Conservation (phyloP, 2,329 filamentous ascomycete genomes). For the Shiraia sp. region DNA sequence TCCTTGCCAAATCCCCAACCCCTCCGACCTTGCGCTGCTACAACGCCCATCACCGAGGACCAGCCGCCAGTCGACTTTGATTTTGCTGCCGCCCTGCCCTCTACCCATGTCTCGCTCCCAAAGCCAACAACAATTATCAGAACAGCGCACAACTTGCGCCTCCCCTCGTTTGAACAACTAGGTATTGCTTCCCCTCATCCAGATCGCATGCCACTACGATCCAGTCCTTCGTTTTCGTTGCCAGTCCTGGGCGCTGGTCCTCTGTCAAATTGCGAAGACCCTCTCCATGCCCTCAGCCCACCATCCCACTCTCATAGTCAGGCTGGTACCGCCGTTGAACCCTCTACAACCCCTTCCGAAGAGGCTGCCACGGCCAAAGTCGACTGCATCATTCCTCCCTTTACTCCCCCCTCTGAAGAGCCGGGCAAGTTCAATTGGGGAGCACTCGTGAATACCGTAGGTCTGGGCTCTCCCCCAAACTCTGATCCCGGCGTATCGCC, state of each 20-base stretch:
- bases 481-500: conserved; percentile 44
- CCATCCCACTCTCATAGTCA: conserved; percentile 22
- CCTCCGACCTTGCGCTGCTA: conserved; percentile 32
- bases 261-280: conserved; percentile 45
- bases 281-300: conserved; percentile 46
- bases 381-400: conserved; percentile 45
- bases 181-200: conserved; percentile 55
- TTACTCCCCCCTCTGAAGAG: conserved; percentile 51
- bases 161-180: conserved; percentile 58
- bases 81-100: conserved; percentile 33
- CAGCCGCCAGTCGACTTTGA: conserved; percentile 30
- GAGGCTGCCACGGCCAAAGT: conserved; percentile 27
- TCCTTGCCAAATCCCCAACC: conserved; percentile 20
- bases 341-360: conserved; percentile 20
- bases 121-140: conserved; percentile 36
- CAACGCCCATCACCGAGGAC: conserved; percentile 28
- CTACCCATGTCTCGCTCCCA: conserved; percentile 35
- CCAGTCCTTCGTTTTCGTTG: conserved; percentile 30
- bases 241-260: conserved; percentile 40
- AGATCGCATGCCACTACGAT: conserved; percentile 39
- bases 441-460: conserved; percentile 38
- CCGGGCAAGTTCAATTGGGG: conserved; percentile 47
- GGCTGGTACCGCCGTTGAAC: conserved; percentile 21
- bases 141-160: conserved; percentile 48
- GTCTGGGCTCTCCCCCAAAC: conserved; percentile 46